Percentiles rank a stretch among this genome's conserved stretches.
Evolutionary conservation across 225 moss, liverwort and hornwort species (phyloP).

Genomic region (Pseudoscleropodium purum): DNA sequence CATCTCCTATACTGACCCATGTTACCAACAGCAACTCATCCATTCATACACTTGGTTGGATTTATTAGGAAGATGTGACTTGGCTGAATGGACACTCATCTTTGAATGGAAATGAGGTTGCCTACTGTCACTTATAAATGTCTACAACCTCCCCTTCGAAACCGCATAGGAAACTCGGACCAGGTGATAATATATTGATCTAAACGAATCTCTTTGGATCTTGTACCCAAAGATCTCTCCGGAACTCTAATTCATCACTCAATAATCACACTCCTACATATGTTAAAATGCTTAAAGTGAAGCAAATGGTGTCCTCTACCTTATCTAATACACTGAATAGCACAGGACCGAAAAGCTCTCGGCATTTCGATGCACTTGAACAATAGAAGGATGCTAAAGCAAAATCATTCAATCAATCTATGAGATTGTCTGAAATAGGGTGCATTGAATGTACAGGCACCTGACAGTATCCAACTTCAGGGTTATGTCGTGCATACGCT

Average conservation of each 20-base stretch:
- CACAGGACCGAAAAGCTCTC: background rate
- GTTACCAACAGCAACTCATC: background rate
- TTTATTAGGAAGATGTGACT: background rate
- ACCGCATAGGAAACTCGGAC: background rate
- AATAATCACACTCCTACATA: background rate
- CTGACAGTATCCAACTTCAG: conserved; percentile 86
- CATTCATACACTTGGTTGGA: background rate
- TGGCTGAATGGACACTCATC: background rate
- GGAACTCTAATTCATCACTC: background rate
- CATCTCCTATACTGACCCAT: background rate
- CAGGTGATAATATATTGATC: background rate
- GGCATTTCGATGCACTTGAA: background rate
- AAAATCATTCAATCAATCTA: background rate
- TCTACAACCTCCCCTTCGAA: background rate
- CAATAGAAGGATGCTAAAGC: background rate
- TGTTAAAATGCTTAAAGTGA: background rate
- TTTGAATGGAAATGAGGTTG: background rate
- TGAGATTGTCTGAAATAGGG: background rate
- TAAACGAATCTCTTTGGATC: background rate
- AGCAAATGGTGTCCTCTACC: background rate
- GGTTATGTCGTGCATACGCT: conserved; percentile 78
- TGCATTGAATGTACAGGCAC: conserved; percentile 17
- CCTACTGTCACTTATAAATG: background rate
- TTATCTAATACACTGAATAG: background rate
- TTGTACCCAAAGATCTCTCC: background rate